Evolutionary conservation across 2,329 filamentous ascomycete species (phyloP).

Genomic region (Fusarium sp.): DNA sequence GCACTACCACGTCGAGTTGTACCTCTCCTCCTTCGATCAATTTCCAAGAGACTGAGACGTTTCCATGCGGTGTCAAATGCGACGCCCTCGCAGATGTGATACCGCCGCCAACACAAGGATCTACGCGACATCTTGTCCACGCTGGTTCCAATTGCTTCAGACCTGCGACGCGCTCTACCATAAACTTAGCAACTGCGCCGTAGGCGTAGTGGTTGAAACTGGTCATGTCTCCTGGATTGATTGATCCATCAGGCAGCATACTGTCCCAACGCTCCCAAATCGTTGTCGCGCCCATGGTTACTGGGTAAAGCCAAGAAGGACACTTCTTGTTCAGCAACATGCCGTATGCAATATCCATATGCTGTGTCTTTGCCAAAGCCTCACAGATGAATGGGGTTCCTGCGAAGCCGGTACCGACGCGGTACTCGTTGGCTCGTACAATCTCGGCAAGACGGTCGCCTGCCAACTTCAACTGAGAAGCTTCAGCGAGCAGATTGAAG

Average conservation of each 20-base stretch:
- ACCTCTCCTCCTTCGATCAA: fast-evolving
- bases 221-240: neutral
- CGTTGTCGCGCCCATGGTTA: neutral
- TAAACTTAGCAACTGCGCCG: neutral
- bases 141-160: neutral
- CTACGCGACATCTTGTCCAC: neutral
- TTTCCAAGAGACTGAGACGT: neutral
- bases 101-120: neutral
- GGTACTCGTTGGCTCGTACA: neutral
- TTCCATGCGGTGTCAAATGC: neutral
- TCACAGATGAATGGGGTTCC: neutral
- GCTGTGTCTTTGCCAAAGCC: neutral
- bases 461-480: neutral
- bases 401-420: neutral
- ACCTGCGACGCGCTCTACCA: neutral
- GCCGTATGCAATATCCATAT: neutral
- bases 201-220: neutral
- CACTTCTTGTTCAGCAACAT: neutral
- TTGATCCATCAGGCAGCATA: neutral
- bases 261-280: neutral
- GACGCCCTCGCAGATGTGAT: neutral
- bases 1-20: neutral
- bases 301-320: neutral
- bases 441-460: neutral
- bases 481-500: fast-evolving